Base-by-base conservation (phyloP, 257 asterid genomes). In the Nicotiana paniculata region DNA sequence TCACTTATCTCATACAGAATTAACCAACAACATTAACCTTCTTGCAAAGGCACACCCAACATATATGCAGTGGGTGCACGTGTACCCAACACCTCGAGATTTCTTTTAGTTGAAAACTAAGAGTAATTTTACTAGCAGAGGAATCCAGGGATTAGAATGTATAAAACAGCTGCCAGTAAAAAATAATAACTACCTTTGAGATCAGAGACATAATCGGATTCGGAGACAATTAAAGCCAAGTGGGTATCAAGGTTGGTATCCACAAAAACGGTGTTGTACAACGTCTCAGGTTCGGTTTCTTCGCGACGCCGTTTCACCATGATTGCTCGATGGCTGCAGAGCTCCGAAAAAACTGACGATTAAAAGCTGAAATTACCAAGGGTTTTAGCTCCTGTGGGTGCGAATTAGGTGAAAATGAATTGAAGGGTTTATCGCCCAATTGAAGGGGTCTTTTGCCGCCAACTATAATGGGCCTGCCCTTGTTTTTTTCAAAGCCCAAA, bases 241-340 rank as follows among this genome's bases (percentile, higher is more conserved):
- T 85, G 92, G 21, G 99, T 93, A 68, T 86, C 91, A 77, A 95
- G 89, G 85, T 85, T 91, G 85, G 98, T 95, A 57, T 90, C 94
- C 9, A 95, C 77, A 90, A 88, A 92, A 64, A 89, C 87, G 0
- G 90, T 68, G 43, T 62, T 66, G 87, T 75, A 59, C 30, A 68
- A 86, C 65, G 62, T 39, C 33, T n/a, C 64, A 13, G 79, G 70
- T 4, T 84, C 79, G 0, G 7, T 30, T 54, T 32, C 30, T 58
- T 81, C 84, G 9, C 95, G 93, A 6, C 88, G 89, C 16, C 93
- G 90, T 82, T 88, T 90, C 79, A 63, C 83, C 98, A 91, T 93
- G 62, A 48, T 75, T 51, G 26, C 37, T 9, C 78, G 24, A 75
- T 28, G 26, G 79, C 62, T 13, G 24, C 21, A 17, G 7, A 57